Percentiles rank a stretch among this genome's conserved stretches.
Evolutionary conservation across 169 alveolate species (phyloP).

Genomic region (Plasmodium malariae): DNA sequence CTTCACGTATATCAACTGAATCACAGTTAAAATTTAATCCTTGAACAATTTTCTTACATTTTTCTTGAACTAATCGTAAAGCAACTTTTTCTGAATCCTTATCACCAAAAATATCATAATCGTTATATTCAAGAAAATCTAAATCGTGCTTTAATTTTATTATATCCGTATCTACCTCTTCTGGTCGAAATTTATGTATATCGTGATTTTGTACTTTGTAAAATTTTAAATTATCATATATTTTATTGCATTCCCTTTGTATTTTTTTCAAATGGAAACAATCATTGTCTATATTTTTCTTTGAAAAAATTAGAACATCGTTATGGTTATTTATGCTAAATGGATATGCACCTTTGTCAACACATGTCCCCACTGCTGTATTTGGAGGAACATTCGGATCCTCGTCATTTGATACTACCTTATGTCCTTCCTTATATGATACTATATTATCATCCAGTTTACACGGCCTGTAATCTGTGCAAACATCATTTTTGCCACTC

Average conservation of each 20-base stretch:
- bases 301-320: slow-evolving; percentile 30
- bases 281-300: slow-evolving; percentile 17
- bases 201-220: slow-evolving; percentile 72
- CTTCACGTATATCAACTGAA: slow-evolving; percentile 48
- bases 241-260: slow-evolving; percentile 18
- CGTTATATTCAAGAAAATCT: background rate
- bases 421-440: background rate
- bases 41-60: slow-evolving; percentile 64
- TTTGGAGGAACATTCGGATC: background rate
- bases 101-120: background rate
- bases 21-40: slow-evolving; percentile 53
- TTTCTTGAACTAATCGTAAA: slow-evolving; percentile 21
- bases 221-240: slow-evolving; percentile 49
- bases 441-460: slow-evolving; percentile 1
- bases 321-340: slow-evolving; percentile 17
- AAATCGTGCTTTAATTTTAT: slow-evolving; percentile 27
- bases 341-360: background rate
- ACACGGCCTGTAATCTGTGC: slow-evolving; percentile 30
- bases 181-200: slow-evolving; percentile 47
- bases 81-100: slow-evolving; percentile 8
- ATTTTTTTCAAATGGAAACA: slow-evolving; percentile 59
- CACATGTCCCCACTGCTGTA: background rate
- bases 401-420: background rate
- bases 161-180: slow-evolving; percentile 12
- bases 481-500: slow-evolving; percentile 8